phyloP scores from a whole-genome alignment of 768 basidiomycete species.

The Mycena leptocephala region DNA sequence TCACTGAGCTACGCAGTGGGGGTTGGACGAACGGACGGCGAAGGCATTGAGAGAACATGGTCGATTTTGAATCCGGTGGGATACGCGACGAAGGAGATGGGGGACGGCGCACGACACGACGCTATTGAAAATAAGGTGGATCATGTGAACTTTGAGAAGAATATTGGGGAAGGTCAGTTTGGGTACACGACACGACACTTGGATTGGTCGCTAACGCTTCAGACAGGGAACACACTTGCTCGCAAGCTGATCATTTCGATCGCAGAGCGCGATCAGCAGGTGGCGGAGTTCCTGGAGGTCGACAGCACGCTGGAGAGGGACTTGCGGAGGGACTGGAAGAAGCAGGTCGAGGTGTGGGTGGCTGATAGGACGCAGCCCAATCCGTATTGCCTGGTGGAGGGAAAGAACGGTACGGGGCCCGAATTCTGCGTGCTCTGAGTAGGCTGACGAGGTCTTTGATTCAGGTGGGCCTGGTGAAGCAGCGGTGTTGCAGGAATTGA shows the following conservation, averaged over 20 bases:
- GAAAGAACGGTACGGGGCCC: too few species aligned
- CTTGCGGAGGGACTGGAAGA: conserved; percentile 11
- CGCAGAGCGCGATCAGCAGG: conserved; percentile 19
- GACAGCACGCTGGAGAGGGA: background rate
- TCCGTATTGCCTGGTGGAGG: background rate
- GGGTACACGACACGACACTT: too few species aligned
- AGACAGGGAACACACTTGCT: background rate
- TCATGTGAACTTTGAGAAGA: conserved; percentile 35
- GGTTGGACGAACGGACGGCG: too few species aligned
- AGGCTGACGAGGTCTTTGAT: too few species aligned
- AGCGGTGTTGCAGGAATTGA: background rate
- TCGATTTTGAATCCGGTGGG: too few species aligned
- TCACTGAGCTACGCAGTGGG: too few species aligned
- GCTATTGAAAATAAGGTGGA: conserved; percentile 33
- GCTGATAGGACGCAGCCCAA: background rate
- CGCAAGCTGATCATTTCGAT: conserved; percentile 20
- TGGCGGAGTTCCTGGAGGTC: background rate
- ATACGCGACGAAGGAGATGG: too few species aligned
- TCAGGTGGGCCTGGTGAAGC: background rate
- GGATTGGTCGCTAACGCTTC: too few species aligned
- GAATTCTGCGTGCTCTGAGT: too few species aligned
- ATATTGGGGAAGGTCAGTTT: conserved; percentile 3
- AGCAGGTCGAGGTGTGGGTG: background rate
- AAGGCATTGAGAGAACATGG: too few species aligned
- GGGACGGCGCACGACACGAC: background rate